phyloP scores from a whole-genome alignment of 2,329 filamentous ascomycete species.

The Leptographium radiaticola region DNA sequence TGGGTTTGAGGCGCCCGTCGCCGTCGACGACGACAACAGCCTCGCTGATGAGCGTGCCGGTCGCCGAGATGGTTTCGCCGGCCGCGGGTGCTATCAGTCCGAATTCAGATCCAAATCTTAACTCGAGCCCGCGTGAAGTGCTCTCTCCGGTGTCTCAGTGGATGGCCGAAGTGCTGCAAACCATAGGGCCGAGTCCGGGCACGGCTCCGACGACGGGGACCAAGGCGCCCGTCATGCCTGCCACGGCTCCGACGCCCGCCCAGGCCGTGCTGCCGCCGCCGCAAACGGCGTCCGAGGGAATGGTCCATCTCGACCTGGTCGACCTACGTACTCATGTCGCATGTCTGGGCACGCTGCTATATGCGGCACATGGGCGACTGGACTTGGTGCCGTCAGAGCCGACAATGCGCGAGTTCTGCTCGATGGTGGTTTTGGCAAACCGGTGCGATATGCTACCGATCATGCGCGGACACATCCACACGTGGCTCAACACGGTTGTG shows the following conservation, averaged over 20 bases:
- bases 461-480: slow-evolving; percentile 3
- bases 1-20: too few species aligned
- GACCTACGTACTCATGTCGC: not conserved
- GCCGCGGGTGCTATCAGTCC: too few species aligned
- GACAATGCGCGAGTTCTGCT: slow-evolving; percentile 1
- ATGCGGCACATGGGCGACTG: slow-evolving; percentile 4
- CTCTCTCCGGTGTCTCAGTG: not conserved
- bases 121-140: too few species aligned
- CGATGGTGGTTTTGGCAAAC: slow-evolving; percentile 4
- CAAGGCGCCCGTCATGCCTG: too few species aligned
- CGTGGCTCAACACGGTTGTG: slow-evolving; percentile 1
- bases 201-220: too few species aligned
- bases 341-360: slow-evolving; percentile 1
- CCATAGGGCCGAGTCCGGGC: not conserved
- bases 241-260: too few species aligned
- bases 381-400: slow-evolving; percentile 4
- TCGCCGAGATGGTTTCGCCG: too few species aligned
- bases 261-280: not conserved
- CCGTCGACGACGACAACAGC: too few species aligned
- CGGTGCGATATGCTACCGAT: slow-evolving; percentile 3
- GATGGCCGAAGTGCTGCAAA: not conserved
- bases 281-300: not conserved
- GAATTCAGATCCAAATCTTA: too few species aligned
- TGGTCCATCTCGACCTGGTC: not conserved
- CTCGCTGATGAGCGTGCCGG: too few species aligned